A percentile compares a stretch with the other conserved stretches of the same genome.
These are phyloP conservation scores for Angophora floribunda DNA, from an alignment of 345 rosid species.

Conservation along the genomic window DNA sequence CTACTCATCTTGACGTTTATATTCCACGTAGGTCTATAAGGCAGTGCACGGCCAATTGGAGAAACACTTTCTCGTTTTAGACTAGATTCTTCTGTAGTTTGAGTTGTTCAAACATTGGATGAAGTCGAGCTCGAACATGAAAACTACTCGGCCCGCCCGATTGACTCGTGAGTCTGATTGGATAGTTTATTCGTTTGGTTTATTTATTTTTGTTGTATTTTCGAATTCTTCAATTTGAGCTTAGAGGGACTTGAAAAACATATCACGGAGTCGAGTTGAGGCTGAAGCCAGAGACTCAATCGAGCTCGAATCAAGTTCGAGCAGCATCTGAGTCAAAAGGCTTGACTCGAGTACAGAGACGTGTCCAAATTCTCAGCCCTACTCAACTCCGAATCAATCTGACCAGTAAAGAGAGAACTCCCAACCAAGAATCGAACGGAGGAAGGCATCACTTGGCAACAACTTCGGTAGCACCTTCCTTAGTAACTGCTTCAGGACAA, in stretches of 20 bases:
- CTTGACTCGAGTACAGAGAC: background rate
- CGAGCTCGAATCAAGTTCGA: background rate
- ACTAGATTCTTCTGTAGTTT: background rate
- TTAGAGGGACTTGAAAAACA: background rate
- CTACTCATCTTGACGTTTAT: background rate
- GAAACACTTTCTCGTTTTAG: background rate
- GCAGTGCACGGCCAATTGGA: background rate
- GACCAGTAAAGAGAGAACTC: background rate
- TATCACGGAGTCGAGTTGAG: background rate
- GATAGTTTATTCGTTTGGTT: background rate
- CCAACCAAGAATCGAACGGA: rapidly evolving
- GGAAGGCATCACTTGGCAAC: background rate
- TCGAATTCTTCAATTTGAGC: background rate
- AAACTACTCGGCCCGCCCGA: background rate
- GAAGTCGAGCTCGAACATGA: background rate
- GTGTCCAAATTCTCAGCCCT: background rate
- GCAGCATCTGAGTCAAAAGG: background rate
- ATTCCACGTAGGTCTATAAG: background rate
- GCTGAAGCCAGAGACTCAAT: background rate
- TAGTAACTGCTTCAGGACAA: rapidly evolving
- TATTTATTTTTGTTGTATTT: background rate
- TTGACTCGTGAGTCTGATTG: too few relatives aligned
- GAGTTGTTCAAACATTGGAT: background rate
- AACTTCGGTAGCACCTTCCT: background rate
- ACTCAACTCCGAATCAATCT: background rate